phyloP scores from a whole-genome alignment of 768 basidiomycete genomes.

The Austroboletus eburneus region DNA sequence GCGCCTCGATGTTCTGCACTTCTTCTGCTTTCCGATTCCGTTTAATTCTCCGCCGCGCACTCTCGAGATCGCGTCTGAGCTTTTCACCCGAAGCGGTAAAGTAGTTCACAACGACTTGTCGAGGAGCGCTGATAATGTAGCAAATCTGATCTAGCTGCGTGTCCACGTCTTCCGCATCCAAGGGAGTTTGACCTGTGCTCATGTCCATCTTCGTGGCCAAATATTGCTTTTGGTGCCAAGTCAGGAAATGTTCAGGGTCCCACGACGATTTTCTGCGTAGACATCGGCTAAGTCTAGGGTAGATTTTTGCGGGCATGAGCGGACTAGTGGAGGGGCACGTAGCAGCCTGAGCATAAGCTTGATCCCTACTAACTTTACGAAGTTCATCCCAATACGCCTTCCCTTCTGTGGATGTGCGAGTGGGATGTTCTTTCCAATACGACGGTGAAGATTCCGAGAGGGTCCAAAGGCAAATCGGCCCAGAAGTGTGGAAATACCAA shows the following conservation, averaged over 20 bases:
- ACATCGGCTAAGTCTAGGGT: conserved; percentile 38
- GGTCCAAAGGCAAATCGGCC: conserved; percentile 60
- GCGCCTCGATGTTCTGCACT: conserved; percentile 40
- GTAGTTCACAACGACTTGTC: conserved; percentile 42
- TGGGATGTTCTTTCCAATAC: conserved; percentile 50
- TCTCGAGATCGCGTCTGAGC: conserved; percentile 41
- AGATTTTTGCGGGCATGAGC: conserved; percentile 24
- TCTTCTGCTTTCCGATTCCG: conserved; percentile 26
- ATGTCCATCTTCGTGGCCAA: conserved; percentile 48
- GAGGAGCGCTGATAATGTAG: conserved; percentile 55
- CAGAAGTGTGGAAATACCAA: conserved; percentile 57
- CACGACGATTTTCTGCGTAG: conserved; percentile 60
- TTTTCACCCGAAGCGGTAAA: conserved; percentile 40
- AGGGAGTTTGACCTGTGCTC: conserved; percentile 40
- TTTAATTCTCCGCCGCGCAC: conserved; percentile 34
- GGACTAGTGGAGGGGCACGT: conserved; percentile 16
- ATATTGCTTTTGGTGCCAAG: conserved; percentile 66
- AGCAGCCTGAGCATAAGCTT: conserved; percentile 23
- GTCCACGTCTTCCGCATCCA: conserved; percentile 44
- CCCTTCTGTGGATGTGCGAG: conserved; percentile 38
- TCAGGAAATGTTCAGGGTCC: conserved; percentile 56
- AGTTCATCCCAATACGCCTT: conserved; percentile 56
- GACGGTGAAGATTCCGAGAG: conserved; percentile 46
- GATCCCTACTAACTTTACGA: conserved; percentile 42
- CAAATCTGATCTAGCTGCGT: conserved; percentile 44